Base-by-base conservation (phyloP, 2,329 filamentous ascomycete genomes). In the Fulvia fulva region DNA sequence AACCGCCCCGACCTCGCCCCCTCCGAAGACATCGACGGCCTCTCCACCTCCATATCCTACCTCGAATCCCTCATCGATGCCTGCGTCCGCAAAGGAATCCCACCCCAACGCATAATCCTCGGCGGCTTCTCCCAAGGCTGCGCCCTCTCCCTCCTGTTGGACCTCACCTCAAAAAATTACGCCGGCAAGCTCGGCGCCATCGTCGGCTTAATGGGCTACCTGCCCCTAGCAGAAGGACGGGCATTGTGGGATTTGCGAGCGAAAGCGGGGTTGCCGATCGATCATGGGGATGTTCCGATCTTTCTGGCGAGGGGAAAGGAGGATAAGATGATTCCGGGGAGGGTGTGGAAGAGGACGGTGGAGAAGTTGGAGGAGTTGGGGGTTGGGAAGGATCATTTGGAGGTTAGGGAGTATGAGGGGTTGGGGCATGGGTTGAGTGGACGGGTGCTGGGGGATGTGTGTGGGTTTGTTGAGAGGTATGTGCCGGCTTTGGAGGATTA, bases 101-200 rank as follows among this genome's bases (percentile, higher is more conserved):
- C 75, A 1, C 67, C 70, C 2, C 66, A 74, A 25, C 69, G 77
- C 14, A 77, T 80, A 45, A 67, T 80, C 1, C 67, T 80, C 1
- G 78, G 76, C 14, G 77, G 78, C 1, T 80, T 80, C 65, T 77
- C 74, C 12, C 77, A 80, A 60, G 78, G 78, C 19, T 76, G 77
- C 66, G 77, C 76, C 0, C 71, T 80, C 52, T 69, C 73, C 6
- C 61, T 80, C 16, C 68, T 79, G 5, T 74, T 74, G 3, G 76
- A 76, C 7, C 59, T 80, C 22, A 73, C 68, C 1, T 74, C 72
- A 5, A 55, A 55, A 1, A 73, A 71, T 43, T 75, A 75, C 53
- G 65, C 72, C 3, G 77, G 77, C 1, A 70, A 68, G 23, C 66
- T 80, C 56, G 75, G 64, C 57, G 77, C 66, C 3, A 63, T 80